Evolutionary conservation across 2,329 filamentous ascomycete genomes (phyloP), one percentile per base, ranked within the genome.

Genomic region (Pseudogymnoascus sp.): DNA sequence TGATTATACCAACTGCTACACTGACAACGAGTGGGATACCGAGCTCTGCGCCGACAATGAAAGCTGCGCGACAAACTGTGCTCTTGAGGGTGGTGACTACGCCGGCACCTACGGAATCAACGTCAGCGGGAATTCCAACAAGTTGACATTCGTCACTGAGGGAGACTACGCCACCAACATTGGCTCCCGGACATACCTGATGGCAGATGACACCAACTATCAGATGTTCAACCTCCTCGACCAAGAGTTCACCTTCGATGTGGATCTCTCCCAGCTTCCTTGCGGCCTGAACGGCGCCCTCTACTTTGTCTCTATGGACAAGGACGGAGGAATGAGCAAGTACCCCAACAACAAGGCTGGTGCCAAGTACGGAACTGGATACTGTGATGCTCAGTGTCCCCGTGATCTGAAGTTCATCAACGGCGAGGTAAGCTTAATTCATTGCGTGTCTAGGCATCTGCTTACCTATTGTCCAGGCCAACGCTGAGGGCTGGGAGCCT

Each of bases 251-350:
- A 86, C 84, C 61, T 89, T 90, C 65, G 86, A 89, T 62, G 86
- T 89, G 21, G 87, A 90, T 71, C 82, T 88, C 48, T 88, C 86
- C 42, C 80, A 81, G 67, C 77, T 89, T 21, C 82, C 83, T 64
- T 91, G 88, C 69, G 88, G 88, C 65, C 75, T 90, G 63, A 90
- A 91, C 74, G 87, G 87, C 61, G 87, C 87, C 51, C 76, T 90
- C 48, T 90, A 90, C 76, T 79, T 88, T 44, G 77, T 82, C 13
- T 76, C 81, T 68, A 88, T 89, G 85, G 79, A 82, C 9, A 75
- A 78, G 6, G 82, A 86, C 68, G 88, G 87, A 67, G 86, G 85
- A 33, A 65, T 78, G 63, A 70, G 76, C 64, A 76, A 75, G 67
- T 82, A 80, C 68, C 69, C 77, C 0, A 76, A 72, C 61, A 85